Percentiles rank a stretch among this genome's conserved stretches.
Conservation (phyloP, 345 rosid species). For the Linum usitatissimum region DNA sequence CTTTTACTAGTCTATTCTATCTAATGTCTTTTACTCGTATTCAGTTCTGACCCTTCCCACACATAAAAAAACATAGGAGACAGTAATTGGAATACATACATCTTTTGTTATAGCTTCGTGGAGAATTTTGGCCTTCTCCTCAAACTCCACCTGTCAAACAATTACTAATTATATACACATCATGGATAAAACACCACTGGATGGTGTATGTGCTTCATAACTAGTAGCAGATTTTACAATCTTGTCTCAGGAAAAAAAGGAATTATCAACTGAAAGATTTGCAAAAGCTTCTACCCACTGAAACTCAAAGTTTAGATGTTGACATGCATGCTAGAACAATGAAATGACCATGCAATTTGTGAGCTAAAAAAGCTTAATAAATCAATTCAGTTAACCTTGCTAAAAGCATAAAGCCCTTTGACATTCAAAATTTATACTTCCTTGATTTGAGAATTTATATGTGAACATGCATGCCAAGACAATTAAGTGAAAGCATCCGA, state of each 20-base stretch:
- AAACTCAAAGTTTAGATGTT: too few species aligned
- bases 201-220: not conserved
- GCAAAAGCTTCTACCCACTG: too few species aligned
- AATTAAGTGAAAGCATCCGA: not conserved
- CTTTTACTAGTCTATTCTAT: not conserved
- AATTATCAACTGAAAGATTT: too few species aligned
- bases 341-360: not conserved
- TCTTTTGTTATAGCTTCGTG: constrained; percentile 42
- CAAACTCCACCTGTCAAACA: constrained; percentile 35
- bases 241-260: too few species aligned
- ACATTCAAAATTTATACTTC: not conserved
- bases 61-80: not conserved
- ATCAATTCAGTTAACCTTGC: not conserved
- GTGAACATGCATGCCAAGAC: not conserved
- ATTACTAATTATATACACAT: not conserved
- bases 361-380: not conserved
- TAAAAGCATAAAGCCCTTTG: not conserved
- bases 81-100: constrained; percentile 20
- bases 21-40: not conserved
- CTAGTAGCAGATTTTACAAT: too few species aligned
- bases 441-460: not conserved
- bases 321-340: constrained; percentile 5
- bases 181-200: not conserved
- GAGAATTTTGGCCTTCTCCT: constrained; percentile 34
- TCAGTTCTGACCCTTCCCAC: not conserved